A percentile compares a stretch with the other conserved stretches of the same genome.
Evolutionary conservation across 1,284 basidiomycete genomes (phyloP).

Genomic region (Austroboletus novae-zelandiae): DNA sequence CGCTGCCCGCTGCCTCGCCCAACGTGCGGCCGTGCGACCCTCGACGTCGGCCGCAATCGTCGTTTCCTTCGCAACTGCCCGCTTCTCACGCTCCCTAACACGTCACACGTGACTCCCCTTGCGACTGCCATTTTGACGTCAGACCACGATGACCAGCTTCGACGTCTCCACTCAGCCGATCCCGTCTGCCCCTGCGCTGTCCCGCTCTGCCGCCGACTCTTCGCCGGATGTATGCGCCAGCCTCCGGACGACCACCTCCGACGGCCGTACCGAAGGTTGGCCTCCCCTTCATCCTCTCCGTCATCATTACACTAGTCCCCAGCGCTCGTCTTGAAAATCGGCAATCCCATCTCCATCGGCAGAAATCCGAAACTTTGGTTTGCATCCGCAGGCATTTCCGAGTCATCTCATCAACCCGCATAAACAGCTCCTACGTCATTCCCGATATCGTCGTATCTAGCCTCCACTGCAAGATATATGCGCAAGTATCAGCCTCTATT

Average conservation of each 20-base stretch:
- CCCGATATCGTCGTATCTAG: constrained; percentile 56
- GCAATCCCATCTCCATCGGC: constrained; percentile 64
- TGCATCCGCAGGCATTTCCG: constrained; percentile 5
- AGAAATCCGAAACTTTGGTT: constrained; percentile 58
- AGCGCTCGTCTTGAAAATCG: constrained; percentile 59
- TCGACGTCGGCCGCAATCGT: background rate
- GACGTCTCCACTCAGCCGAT: constrained; percentile 30
- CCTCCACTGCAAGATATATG: constrained; percentile 77
- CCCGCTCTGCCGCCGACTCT: constrained; percentile 5
- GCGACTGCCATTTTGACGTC: background rate
- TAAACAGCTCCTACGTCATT: constrained; percentile 46
- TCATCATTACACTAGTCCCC: constrained; percentile 15
- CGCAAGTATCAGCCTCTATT: constrained; percentile 40
- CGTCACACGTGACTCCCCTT: constrained; percentile 21
- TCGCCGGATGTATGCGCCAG: constrained; percentile 62
- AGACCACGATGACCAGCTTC: constrained; percentile 15
- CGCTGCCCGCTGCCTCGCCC: constrained; percentile 9
- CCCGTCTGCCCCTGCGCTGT: constrained; percentile 22
- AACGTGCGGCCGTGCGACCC: constrained; percentile 13
- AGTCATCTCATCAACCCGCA: constrained; percentile 4
- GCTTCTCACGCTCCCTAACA: background rate
- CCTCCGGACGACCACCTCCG: constrained; percentile 51
- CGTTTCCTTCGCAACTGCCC: constrained; percentile 19
- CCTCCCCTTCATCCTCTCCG: background rate
- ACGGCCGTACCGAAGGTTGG: constrained; percentile 60